Percentiles rank a stretch among this genome's conserved stretches.
phyloP scores from a whole-genome alignment of 495 filamentous ascomycete genomes.

The Annulohypoxylon bovei region DNA sequence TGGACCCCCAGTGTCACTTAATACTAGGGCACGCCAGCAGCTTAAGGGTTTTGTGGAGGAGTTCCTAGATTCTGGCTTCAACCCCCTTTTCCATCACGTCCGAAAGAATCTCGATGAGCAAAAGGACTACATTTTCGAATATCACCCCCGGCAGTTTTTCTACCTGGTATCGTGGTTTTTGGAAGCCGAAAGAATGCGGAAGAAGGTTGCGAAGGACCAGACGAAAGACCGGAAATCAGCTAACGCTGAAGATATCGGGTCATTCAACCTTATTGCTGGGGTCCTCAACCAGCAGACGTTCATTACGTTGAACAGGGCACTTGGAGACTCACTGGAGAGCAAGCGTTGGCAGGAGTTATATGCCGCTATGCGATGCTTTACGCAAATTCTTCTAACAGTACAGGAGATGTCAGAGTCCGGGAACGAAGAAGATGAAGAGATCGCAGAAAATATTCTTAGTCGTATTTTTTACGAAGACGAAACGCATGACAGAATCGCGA shows the following conservation, averaged over 20 bases:
- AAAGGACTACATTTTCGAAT: conserved; percentile 78
- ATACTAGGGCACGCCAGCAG: conserved; percentile 71
- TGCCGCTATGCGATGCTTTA: conserved; percentile 90
- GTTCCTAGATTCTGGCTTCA: conserved; percentile 95
- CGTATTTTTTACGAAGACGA: conserved; percentile 98
- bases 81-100: conserved; percentile 87
- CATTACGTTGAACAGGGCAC: conserved; percentile 81
- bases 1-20: conserved; percentile 74
- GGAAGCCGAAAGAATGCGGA: conserved; percentile 82
- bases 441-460: conserved; percentile 96
- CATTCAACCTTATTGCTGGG: conserved; percentile 84
- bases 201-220: conserved; percentile 62
- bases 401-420: conserved; percentile 91
- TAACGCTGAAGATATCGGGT: conserved; percentile 69
- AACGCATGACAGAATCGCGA: conserved; percentile 85
- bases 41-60: conserved; percentile 88
- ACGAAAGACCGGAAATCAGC: conserved; percentile 58
- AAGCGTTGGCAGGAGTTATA: conserved; percentile 89
- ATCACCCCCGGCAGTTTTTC: conserved; percentile 85
- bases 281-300: conserved; percentile 95
- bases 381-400: conserved; percentile 85
- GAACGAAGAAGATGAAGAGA: conserved; percentile 93
- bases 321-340: conserved; percentile 79
- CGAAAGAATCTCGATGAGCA: conserved; percentile 92
- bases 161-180: conserved; percentile 96